Evolutionary conservation across 129 eudicot species (phyloP).

Genomic region (Flaveria brownii): DNA sequence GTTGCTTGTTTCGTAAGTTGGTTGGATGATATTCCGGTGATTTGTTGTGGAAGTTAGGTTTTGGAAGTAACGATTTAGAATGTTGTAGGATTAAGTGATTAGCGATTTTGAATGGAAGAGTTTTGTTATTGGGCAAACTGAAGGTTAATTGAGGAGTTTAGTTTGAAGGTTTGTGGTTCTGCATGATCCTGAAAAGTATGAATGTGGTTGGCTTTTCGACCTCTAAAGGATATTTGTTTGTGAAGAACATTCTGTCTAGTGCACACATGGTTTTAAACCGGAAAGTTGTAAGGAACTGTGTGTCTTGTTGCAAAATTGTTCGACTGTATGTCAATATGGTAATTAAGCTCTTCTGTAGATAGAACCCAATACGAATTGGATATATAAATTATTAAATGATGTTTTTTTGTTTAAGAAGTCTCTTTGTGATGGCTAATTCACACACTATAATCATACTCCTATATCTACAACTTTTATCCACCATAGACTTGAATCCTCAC

Average conservation of each 20-base stretch:
- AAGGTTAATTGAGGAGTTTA: too few species aligned
- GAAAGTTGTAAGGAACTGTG: too few species aligned
- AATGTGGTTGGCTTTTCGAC: neutral
- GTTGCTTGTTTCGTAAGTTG: slow-evolving; percentile 41
- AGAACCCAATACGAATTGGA: neutral
- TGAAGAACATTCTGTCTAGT: neutral
- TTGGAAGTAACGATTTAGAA: neutral
- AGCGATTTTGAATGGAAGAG: neutral
- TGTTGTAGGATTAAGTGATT: neutral
- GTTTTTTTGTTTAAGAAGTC: too few species aligned
- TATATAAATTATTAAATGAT: neutral
- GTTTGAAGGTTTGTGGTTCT: neutral
- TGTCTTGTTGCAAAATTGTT: neutral
- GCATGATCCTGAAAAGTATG: slow-evolving; percentile 7
- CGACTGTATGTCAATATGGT: too few species aligned
- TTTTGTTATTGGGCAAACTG: neutral
- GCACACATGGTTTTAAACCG: neutral
- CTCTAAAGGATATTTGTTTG: neutral
- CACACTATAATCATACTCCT: neutral
- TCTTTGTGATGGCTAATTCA: too few species aligned
- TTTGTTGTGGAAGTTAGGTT: slow-evolving; percentile 21
- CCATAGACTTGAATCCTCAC: too few species aligned
- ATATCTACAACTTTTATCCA: too few species aligned
- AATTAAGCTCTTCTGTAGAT: neutral
- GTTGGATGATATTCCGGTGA: neutral